Evolutionary conservation across 2,329 filamentous ascomycete genomes (phyloP).

Genomic region (Macrophomina phaseolina): DNA sequence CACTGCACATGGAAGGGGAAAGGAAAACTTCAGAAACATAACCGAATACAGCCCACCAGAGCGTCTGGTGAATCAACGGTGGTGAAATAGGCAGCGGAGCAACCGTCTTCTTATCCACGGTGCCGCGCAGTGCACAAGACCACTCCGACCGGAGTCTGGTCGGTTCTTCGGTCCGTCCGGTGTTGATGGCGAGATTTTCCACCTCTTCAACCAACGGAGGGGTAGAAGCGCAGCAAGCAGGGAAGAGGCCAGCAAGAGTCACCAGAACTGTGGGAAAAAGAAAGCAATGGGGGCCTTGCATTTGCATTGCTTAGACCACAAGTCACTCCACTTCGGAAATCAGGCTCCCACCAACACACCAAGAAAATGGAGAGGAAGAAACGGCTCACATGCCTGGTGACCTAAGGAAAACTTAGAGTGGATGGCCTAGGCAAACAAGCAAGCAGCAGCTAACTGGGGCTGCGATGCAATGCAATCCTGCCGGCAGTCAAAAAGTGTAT

Average conservation of each 20-base stretch:
- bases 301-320: not conserved
- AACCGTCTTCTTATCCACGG: no score
- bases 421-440: not conserved
- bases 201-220: not conserved
- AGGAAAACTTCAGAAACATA: no score
- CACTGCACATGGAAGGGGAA: no score
- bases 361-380: not conserved
- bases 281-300: not conserved
- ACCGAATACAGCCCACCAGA: no score
- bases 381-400: no score
- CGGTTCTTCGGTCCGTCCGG: not conserved
- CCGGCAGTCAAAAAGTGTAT: slow-evolving; percentile 22
- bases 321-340: not conserved
- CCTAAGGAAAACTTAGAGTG: not conserved
- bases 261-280: not conserved
- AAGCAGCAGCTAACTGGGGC: not conserved
- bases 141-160: no score
- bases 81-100: no score
- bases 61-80: no score
- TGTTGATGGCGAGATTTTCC: not conserved
- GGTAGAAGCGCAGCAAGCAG: not conserved
- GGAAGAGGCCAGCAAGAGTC: not conserved
- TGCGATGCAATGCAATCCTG: slow-evolving; percentile 23
- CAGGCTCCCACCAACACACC: not conserved
- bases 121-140: no score